phyloP scores from a whole-genome alignment of 352 stramenopile genomes.

The Pythium dissimile region DNA sequence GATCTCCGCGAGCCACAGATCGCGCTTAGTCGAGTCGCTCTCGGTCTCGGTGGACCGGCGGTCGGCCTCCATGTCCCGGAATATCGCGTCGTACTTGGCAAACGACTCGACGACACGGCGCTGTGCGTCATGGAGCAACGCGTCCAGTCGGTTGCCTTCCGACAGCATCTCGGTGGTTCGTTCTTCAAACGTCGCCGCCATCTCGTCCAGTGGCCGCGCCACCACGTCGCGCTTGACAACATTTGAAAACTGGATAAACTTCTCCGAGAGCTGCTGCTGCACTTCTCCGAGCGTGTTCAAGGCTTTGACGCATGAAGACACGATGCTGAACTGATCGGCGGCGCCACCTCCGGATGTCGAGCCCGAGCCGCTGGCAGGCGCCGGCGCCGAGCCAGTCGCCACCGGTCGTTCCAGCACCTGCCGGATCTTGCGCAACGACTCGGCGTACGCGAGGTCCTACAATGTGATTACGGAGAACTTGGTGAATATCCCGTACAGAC shows the following conservation, averaged over 20 bases:
- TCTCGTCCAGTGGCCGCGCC: slow-evolving; percentile 65
- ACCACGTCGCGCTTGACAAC: slow-evolving; percentile 72
- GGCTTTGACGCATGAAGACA: slow-evolving; percentile 58
- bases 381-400: neutral
- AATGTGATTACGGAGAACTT: neutral
- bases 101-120: slow-evolving; percentile 57
- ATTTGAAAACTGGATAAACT: slow-evolving; percentile 70
- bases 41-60: slow-evolving; percentile 13
- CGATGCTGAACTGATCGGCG: slow-evolving; percentile 26
- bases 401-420: slow-evolving; percentile 43
- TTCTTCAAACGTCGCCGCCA: slow-evolving; percentile 63
- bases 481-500: too few relatives aligned
- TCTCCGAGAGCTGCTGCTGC: slow-evolving; percentile 76
- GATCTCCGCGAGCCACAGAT: slow-evolving; percentile 75
- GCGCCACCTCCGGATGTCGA: neutral
- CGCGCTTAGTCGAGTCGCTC: slow-evolving; percentile 22
- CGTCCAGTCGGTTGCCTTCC: slow-evolving; percentile 55
- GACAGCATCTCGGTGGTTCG: slow-evolving; percentile 42
- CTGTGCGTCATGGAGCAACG: slow-evolving; percentile 51
- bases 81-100: slow-evolving; percentile 52
- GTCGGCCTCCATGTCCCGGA: slow-evolving; percentile 50
- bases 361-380: neutral
- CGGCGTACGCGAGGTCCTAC: slow-evolving; percentile 69
- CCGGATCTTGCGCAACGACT: slow-evolving; percentile 61
- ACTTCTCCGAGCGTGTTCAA: slow-evolving; percentile 60